Percentiles rank a stretch among this genome's conserved stretches.
Conservation (phyloP, 2,329 filamentous ascomycete genomes). For the Pseudocercospora eumusae region DNA sequence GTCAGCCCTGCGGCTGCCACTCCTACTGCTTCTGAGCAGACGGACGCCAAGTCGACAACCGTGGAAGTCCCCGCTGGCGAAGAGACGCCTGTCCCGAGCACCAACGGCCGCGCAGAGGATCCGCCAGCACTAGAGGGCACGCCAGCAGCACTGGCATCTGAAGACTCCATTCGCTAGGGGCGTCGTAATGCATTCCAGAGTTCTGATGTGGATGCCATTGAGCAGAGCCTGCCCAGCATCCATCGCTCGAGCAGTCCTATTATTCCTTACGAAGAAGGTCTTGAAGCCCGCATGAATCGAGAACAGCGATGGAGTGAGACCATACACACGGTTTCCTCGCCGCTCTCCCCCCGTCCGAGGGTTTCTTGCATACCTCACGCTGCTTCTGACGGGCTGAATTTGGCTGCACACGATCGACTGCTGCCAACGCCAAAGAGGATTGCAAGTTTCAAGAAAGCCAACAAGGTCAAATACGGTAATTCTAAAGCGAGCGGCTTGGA, state of each 20-base stretch:
- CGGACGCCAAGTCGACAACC: background rate
- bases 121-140: slow-evolving; percentile 12
- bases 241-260: slow-evolving; percentile 13
- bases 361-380: background rate
- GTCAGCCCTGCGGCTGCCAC: background rate
- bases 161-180: slow-evolving; percentile 16
- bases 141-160: slow-evolving; percentile 11
- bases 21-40: background rate
- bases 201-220: background rate
- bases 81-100: background rate
- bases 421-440: slow-evolving; percentile 1
- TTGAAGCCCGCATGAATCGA: background rate
- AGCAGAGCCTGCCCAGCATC: background rate
- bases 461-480: slow-evolving; percentile 4
- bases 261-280: slow-evolving; percentile 4
- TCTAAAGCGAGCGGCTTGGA: background rate
- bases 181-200: slow-evolving; percentile 11
- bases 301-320: background rate
- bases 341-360: background rate
- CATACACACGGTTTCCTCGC: background rate
- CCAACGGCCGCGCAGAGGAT: slow-evolving; percentile 16
- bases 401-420: background rate
- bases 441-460: background rate
- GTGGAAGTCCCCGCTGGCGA: slow-evolving; percentile 7
- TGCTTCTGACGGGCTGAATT: background rate